Base-by-base conservation (phyloP, 225 moss, liverwort and hornwort species). In the Antitrichia curtipendula region DNA sequence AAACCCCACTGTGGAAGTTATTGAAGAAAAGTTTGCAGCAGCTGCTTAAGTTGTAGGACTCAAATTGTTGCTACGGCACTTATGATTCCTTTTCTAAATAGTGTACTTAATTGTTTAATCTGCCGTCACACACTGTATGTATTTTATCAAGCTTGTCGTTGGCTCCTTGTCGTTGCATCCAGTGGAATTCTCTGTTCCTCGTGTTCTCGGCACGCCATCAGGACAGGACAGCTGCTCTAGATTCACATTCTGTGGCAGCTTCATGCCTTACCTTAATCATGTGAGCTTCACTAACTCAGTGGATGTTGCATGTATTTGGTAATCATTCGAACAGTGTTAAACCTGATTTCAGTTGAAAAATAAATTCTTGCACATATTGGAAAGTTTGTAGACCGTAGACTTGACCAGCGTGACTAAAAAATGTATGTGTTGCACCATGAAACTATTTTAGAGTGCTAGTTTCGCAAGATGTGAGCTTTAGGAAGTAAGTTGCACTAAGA, bases 11-110 rank as follows among this genome's bases (percentile, higher is more conserved):
- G 93, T 56, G 76, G 95, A 96, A 81, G 95, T 94, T 76, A 86
- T 91, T 75, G 96, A 96, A 68, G 98, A 98, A 82, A 93, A 91
- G 45, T 91, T 92, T 25, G 96, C 94, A 75, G 95, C 93, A 41
- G 98, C 94, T 74, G 95, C 94, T 72, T 93, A 82, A 91, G 81
- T 49, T 72, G 60, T 65, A 85, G 81, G 74, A 71, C 50, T 61
- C 47, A 70, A n/a, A 19, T 49, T 88, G 86, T 83, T 88, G 78
- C 53, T 20, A 19, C 13, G 23, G 58, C 82, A 61, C 14, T 34
- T 41, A 79, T 61, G 40, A 59, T 52, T 62, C 62, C 41, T 82
- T 41, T 58, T 61, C 75, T 87, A 88, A 78, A 57, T 90, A 86
- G 82, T 85, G 84, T 85, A 87, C 80, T 50, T 82, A 86, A 82